Conservation (phyloP, 73 alveolate genomes). For the Stentor roeselii region DNA sequence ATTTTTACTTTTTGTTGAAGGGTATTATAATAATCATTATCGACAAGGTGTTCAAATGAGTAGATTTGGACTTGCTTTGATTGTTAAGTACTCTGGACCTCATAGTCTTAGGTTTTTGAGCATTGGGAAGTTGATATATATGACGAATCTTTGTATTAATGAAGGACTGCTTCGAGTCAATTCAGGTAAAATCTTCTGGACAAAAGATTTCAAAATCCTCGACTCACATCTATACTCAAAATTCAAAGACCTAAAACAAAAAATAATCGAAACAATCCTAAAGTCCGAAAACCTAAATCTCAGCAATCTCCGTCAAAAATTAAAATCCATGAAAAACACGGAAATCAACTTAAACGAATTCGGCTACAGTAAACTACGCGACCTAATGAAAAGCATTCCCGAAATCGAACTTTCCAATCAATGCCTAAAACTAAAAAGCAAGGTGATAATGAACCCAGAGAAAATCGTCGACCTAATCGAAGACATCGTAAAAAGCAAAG, state of each 20-base stretch:
- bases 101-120: background rate
- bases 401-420: background rate
- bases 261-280: background rate
- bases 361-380: background rate
- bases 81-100: background rate
- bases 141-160: background rate
- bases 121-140: background rate
- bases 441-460: background rate
- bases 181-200: no score
- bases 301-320: background rate
- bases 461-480: background rate
- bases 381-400: background rate
- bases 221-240: background rate
- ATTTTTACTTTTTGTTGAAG: background rate
- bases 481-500: background rate
- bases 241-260: background rate
- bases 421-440: no score
- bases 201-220: constrained; percentile 1
- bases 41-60: background rate
- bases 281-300: background rate
- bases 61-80: background rate
- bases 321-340: background rate
- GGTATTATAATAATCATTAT: no score
- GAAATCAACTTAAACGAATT: no score
- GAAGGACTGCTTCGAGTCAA: background rate